Conservation (phyloP, 129 eudicot genomes). For the Artemisia argyi region DNA sequence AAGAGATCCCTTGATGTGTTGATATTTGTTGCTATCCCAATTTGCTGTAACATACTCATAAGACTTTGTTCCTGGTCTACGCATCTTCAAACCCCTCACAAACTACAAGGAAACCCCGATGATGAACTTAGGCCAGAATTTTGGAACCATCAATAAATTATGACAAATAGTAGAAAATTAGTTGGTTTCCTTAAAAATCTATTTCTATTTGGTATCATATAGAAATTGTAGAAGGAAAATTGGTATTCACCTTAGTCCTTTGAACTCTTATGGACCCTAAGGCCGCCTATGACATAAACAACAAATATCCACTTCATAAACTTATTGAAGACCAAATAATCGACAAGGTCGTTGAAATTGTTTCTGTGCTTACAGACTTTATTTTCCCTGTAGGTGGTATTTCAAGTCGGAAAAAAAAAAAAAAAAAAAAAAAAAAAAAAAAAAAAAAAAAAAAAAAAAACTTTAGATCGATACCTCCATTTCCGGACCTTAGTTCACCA, state of each 20-base stretch:
- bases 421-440: too few relatives aligned
- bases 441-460: too few relatives aligned
- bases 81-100: too few relatives aligned
- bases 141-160: neutral
- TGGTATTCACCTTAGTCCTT: conserved; percentile 79
- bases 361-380: conserved; percentile 72
- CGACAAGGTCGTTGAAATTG: neutral
- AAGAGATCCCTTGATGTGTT: conserved; percentile 91
- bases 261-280: conserved; percentile 97
- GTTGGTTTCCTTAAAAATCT: neutral
- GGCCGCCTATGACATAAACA: conserved; percentile 58
- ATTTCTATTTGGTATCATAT: neutral
- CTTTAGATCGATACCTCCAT: too few relatives aligned
- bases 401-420: too few relatives aligned
- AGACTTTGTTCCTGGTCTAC: too few relatives aligned
- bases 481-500: too few relatives aligned
- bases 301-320: neutral
- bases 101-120: too few relatives aligned
- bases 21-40: conserved; percentile 97
- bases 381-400: conserved; percentile 60
- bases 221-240: neutral
- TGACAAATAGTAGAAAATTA: neutral
- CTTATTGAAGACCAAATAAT: neutral
- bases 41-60: too few relatives aligned
- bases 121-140: too few relatives aligned